Evolutionary conservation across 2,329 filamentous ascomycete species (phyloP).

Genomic region (Beauveria brongniartii): DNA sequence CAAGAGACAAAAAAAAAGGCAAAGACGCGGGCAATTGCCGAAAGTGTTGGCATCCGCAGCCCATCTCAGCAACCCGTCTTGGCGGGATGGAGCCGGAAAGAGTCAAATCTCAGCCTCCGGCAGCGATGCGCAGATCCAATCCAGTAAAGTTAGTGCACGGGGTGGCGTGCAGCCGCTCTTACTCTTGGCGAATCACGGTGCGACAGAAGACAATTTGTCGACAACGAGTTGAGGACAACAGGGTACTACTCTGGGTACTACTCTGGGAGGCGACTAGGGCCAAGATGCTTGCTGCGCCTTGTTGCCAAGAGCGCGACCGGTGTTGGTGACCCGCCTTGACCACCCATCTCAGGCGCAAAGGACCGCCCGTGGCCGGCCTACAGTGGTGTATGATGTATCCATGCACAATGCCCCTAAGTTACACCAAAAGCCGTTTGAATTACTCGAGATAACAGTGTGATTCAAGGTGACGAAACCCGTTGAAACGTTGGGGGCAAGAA

Average conservation of each 20-base stretch:
- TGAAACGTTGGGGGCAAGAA: neutral
- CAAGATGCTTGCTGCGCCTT: conserved; percentile 6
- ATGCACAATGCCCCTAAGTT: neutral
- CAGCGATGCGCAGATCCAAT: conserved; percentile 5
- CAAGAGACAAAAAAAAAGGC: neutral
- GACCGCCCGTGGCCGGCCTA: neutral
- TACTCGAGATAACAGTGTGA: neutral
- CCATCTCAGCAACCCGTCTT: conserved; percentile 1
- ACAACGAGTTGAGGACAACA: neutral
- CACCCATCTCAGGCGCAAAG: neutral
- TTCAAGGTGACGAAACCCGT: neutral
- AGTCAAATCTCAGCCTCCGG: conserved; percentile 4
- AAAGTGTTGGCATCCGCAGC: neutral
- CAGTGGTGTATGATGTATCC: neutral
- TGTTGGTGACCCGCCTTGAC: conserved; percentile 2
- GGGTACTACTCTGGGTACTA: too few species aligned
- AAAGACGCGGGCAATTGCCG: neutral
- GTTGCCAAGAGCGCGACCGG: conserved; percentile 1
- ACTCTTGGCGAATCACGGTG: neutral
- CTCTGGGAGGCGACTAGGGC: neutral
- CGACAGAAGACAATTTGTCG: neutral
- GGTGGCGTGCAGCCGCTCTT: neutral
- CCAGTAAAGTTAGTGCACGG: neutral
- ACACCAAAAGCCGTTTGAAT: too few species aligned
- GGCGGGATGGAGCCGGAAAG: neutral